Conservation (phyloP, 2,329 filamentous ascomycete genomes). For the Nemania sp. region DNA sequence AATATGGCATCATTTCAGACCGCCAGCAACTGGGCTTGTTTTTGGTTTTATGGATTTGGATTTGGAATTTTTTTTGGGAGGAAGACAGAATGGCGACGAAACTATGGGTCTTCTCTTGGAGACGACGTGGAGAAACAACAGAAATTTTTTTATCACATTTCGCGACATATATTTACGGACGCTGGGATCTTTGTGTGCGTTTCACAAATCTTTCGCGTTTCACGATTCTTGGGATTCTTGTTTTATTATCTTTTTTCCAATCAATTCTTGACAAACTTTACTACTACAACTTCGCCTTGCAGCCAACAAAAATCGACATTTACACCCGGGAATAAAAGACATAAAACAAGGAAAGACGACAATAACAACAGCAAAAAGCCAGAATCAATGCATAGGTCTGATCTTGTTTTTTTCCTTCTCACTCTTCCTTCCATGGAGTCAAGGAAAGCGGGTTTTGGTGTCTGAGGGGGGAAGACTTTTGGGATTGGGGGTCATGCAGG, state of each 20-base stretch:
- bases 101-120: constrained; percentile 2
- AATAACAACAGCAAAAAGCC: background rate
- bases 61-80: background rate
- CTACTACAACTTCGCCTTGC: constrained; percentile 8
- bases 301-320: constrained; percentile 11
- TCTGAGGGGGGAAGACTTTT: constrained; percentile 7
- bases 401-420: constrained; percentile 1
- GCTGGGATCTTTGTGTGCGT: background rate
- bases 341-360: background rate
- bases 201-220: background rate
- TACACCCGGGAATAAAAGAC: background rate
- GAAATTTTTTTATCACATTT: constrained; percentile 9
- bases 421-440: constrained; percentile 5
- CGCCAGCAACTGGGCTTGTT: no score
- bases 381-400: constrained; percentile 13
- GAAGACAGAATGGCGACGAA: background rate
- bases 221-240: constrained; percentile 9
- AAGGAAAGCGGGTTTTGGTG: background rate
- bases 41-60: no score
- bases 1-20: no score
- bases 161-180: constrained; percentile 7
- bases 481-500: constrained; percentile 12
- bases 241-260: constrained; percentile 10
- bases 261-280: background rate
- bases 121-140: background rate